A percentile compares a stretch with the other conserved stretches of the same genome.
Conservation (phyloP, 176 grass and related monocot genomes). For the Tuctoria greenei region DNA sequence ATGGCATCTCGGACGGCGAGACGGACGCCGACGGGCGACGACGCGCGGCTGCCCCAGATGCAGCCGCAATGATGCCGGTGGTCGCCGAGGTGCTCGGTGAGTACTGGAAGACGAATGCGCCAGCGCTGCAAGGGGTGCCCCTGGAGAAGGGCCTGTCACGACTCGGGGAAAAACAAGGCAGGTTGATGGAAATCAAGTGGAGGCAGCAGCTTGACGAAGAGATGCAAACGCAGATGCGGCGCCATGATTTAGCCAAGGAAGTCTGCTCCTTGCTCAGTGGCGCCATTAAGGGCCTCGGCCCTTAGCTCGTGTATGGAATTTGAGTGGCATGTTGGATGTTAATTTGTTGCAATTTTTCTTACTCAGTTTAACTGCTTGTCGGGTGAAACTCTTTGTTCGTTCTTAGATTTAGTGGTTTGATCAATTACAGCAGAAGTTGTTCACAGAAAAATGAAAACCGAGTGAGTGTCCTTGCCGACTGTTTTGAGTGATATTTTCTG, state of each 20-base stretch:
- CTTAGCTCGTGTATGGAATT: conserved; percentile 25
- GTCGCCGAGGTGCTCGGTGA: conserved; percentile 52
- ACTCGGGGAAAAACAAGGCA: conserved; percentile 32
- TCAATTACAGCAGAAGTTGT: conserved; percentile 21
- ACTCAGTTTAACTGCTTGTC: background rate
- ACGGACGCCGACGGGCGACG: conserved; percentile 16
- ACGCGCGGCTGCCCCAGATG: conserved; percentile 42
- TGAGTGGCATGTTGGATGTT: background rate
- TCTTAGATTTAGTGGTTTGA: conserved; percentile 8
- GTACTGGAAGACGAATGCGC: conserved; percentile 55
- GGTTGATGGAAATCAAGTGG: conserved; percentile 54
- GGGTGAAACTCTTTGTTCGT: conserved; percentile 4
- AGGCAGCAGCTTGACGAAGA: conserved; percentile 64
- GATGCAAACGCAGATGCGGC: conserved; percentile 47
- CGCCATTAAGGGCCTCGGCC: conserved; percentile 46
- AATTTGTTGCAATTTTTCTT: conserved; percentile 3
- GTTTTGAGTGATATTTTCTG: background rate
- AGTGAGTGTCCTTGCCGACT: background rate
- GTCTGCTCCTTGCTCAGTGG: conserved; percentile 57
- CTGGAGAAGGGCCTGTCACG: conserved; percentile 55
- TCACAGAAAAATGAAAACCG: background rate
- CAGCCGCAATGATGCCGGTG: conserved; percentile 48
- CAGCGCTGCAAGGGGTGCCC: conserved; percentile 18
- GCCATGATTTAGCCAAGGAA: conserved; percentile 70
- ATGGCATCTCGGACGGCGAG: conserved; percentile 33